phyloP scores from a whole-genome alignment of 192 early-diverging fungal species.

The Mortierella hygrophila region DNA sequence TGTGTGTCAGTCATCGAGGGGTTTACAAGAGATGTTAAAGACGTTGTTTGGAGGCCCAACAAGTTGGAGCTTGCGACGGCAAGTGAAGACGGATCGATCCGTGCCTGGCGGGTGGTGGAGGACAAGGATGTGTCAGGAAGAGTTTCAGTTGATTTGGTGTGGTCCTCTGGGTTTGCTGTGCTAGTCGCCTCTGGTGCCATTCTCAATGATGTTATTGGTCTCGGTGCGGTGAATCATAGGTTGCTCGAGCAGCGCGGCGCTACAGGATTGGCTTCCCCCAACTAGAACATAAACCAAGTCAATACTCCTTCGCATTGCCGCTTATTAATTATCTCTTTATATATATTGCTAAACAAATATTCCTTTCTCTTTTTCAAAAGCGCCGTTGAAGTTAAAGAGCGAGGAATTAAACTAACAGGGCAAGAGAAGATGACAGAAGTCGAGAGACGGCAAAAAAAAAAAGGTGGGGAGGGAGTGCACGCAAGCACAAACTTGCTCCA shows the following conservation, averaged over 20 bases:
- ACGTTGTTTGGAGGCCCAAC: not conserved
- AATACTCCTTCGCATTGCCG: too few species aligned
- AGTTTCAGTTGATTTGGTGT: not conserved
- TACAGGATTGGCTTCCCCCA: not conserved
- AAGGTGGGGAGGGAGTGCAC: too few species aligned
- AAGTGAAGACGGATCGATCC: not conserved
- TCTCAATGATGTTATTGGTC: not conserved
- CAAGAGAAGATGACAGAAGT: too few species aligned
- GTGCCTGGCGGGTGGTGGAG: not conserved
- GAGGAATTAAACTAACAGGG: too few species aligned
- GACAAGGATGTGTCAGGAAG: not conserved
- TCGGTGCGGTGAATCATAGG: not conserved
- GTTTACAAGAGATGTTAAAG: not conserved
- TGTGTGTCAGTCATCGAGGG: not conserved
- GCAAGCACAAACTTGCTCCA: too few species aligned
- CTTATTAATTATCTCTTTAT: too few species aligned
- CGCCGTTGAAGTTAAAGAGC: too few species aligned
- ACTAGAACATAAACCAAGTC: too few species aligned
- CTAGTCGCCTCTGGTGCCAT: not conserved
- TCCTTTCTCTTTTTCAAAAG: too few species aligned
- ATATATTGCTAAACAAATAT: too few species aligned
- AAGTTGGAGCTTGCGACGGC: not conserved
- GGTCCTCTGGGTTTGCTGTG: not conserved
- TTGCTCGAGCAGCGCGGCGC: not conserved
- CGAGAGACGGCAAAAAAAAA: too few species aligned